phyloP scores from a whole-genome alignment of 768 basidiomycete species.

The Phlebiopsis gigantea region DNA sequence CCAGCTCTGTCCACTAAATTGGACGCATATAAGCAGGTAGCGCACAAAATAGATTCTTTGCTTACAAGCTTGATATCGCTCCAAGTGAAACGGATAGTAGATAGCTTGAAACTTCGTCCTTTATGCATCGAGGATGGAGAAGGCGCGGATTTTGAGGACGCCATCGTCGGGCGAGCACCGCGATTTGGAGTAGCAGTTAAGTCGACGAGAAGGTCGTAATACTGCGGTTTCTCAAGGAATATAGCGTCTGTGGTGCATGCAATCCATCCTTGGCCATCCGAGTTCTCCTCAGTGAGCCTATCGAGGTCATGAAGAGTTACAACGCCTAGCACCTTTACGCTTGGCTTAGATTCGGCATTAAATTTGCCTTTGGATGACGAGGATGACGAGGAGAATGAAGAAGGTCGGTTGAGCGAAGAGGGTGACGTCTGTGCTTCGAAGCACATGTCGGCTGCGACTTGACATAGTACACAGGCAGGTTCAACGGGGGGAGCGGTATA shows the following conservation, averaged over 20 bases:
- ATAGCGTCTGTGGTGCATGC: slow-evolving; percentile 85
- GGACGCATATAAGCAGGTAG: not conserved
- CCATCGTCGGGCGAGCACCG: slow-evolving; percentile 61
- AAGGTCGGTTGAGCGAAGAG: not conserved
- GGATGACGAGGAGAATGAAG: not conserved
- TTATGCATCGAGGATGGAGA: slow-evolving; percentile 31
- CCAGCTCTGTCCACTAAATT: slow-evolving; percentile 73
- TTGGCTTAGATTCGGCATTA: slow-evolving; percentile 40
- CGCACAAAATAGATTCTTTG: slow-evolving; percentile 11
- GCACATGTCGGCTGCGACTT: slow-evolving; percentile 57
- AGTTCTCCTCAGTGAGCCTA: slow-evolving; percentile 49
- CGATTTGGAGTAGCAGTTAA: slow-evolving; percentile 59
- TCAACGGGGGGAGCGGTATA: slow-evolving; percentile 79
- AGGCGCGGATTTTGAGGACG: slow-evolving; percentile 42
- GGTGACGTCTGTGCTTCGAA: slow-evolving; percentile 35
- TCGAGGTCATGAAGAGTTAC: slow-evolving; percentile 73
- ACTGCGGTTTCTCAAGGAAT: slow-evolving; percentile 73
- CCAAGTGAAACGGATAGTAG: slow-evolving; percentile 72
- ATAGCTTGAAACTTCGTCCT: slow-evolving; percentile 49
- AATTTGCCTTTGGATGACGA: slow-evolving; percentile 17
- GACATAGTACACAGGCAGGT: slow-evolving; percentile 66
- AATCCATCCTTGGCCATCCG: slow-evolving; percentile 70
- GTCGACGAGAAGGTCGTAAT: slow-evolving; percentile 80
- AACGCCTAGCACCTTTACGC: slow-evolving; percentile 71
- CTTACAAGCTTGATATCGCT: slow-evolving; percentile 73